Evolutionary conservation across 768 basidiomycete genomes (phyloP).

Genomic region (Suillus subaureus): DNA sequence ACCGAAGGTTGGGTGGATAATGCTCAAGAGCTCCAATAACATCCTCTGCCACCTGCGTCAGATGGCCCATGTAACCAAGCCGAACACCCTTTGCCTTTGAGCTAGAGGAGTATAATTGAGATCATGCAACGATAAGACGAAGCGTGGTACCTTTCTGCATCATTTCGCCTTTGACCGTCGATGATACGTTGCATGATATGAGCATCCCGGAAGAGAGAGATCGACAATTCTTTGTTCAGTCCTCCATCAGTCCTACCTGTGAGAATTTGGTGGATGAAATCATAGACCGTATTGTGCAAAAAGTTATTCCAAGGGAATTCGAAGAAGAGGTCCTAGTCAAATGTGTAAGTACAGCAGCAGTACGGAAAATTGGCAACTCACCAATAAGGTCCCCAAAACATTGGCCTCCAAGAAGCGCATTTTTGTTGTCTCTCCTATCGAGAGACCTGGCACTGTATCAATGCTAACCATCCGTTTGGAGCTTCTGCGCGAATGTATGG

Average conservation of each 20-base stretch:
- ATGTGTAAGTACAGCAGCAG: conserved; percentile 7
- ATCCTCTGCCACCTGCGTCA: conserved; percentile 94
- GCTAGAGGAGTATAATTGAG: conserved; percentile 37
- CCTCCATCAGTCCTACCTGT: conserved; percentile 85
- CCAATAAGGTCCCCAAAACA: conserved; percentile 76
- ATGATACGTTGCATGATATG: conserved; percentile 83
- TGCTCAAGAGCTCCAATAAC: conserved; percentile 87
- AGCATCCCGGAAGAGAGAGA: conserved; percentile 87
- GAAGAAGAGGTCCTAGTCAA: conserved; percentile 84
- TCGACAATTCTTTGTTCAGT: conserved; percentile 79
- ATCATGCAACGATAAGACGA: conserved; percentile 9
- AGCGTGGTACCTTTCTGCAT: conserved; percentile 64
- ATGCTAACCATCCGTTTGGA: conserved; percentile 48
- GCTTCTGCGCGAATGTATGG: conserved; percentile 54
- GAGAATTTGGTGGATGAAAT: conserved; percentile 92
- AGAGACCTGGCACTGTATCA: conserved; percentile 42
- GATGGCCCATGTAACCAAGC: conserved; percentile 95
- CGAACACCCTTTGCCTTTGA: conserved; percentile 76
- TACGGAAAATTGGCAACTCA: conserved; percentile 38
- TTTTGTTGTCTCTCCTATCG: conserved; percentile 82
- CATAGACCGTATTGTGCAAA: conserved; percentile 94
- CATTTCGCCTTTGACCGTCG: conserved; percentile 81
- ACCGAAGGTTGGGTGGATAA: conserved; percentile 78
- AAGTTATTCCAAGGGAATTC: conserved; percentile 98
- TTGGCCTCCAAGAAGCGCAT: conserved; percentile 71